phyloP scores from a whole-genome alignment of 345 rosid genomes.

The Limnanthes douglasii region DNA sequence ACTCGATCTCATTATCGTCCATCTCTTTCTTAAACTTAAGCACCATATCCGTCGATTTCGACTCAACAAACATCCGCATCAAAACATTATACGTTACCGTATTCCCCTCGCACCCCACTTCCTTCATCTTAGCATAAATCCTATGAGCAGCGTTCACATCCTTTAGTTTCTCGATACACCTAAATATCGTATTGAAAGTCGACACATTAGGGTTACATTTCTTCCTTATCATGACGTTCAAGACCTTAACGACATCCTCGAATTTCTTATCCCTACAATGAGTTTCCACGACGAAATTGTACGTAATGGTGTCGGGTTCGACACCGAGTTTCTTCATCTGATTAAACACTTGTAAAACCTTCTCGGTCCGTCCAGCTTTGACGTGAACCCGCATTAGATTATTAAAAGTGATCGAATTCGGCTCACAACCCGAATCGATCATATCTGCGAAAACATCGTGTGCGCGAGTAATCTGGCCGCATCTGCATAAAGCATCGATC shows the following conservation, averaged over 20 bases:
- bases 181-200: constrained; percentile 60
- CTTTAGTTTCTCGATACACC: constrained; percentile 47
- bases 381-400: constrained; percentile 84
- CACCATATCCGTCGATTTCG: constrained; percentile 79
- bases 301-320: constrained; percentile 48
- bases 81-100: constrained; percentile 61
- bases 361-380: constrained; percentile 73
- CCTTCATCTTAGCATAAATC: constrained; percentile 65
- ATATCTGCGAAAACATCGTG: constrained; percentile 84
- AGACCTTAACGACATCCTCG: constrained; percentile 52
- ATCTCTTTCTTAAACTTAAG: constrained; percentile 86
- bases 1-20: constrained; percentile 70
- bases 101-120: constrained; percentile 38
- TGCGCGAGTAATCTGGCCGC: constrained; percentile 73
- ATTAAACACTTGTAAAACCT: constrained; percentile 83
- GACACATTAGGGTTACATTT: constrained; percentile 50
- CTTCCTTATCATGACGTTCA: constrained; percentile 45
- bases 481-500: constrained; percentile 74
- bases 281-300: constrained; percentile 55
- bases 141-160: constrained; percentile 81
- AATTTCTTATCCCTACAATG: constrained; percentile 65
- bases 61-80: constrained; percentile 64
- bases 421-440: constrained; percentile 56
- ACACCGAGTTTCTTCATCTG: constrained; percentile 77
- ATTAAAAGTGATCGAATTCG: constrained; percentile 74